These are phyloP conservation scores for Verbascum thapsus DNA, from an alignment of 257 asterid genomes.

Conservation along the genomic window DNA sequence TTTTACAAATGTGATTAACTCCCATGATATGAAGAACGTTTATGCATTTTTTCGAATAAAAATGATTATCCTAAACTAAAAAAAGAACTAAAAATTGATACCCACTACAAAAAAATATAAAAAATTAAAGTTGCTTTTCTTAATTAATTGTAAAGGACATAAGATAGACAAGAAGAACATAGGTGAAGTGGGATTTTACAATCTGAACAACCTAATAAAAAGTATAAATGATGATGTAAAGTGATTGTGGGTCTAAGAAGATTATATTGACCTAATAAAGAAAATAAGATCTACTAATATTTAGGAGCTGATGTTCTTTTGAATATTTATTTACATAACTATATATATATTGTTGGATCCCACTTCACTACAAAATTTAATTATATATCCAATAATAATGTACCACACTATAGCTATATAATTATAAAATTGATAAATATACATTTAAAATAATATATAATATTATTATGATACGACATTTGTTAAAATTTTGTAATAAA, in stretches of 20 bases:
- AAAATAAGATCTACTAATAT: not conserved
- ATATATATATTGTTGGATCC: conserved; percentile 25
- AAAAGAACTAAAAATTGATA: not conserved
- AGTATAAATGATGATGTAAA: not conserved
- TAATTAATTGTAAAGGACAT: not conserved
- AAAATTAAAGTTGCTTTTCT: not conserved
- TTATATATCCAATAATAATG: too few relatives aligned
- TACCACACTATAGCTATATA: too few relatives aligned
- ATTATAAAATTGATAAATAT: too few relatives aligned
- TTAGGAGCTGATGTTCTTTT: not conserved
- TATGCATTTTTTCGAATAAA: too few relatives aligned
- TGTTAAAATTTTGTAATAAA: conserved; percentile 7
- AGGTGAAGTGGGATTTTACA: not conserved
- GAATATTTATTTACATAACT: not conserved
- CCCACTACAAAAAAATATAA: conserved; percentile 1
- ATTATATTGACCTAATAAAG: conserved; percentile 25
- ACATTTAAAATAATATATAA: too few relatives aligned
- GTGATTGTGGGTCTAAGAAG: conserved; percentile 8
- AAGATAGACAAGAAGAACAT: not conserved
- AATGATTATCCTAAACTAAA: not conserved
- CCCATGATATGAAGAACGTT: too few relatives aligned
- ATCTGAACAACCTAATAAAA: conserved; percentile 22
- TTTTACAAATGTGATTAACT: too few relatives aligned
- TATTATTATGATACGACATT: too few relatives aligned
- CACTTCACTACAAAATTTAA: conserved; percentile 30